Percentiles rank a stretch among this genome's conserved stretches.
phyloP scores from a whole-genome alignment of 106 monocot species.

The Posidonia australis region DNA sequence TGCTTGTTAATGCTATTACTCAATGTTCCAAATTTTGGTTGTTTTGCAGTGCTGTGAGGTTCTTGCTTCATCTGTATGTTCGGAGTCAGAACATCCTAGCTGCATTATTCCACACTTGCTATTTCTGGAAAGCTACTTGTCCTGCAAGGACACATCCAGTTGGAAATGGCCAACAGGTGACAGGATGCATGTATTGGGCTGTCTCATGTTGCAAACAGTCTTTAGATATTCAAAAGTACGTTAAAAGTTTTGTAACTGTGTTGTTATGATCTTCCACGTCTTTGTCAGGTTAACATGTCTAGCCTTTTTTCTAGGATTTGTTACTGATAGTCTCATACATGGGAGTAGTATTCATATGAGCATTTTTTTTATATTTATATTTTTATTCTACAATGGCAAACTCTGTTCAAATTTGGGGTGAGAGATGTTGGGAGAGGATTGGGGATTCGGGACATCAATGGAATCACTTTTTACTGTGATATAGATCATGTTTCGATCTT shows the following conservation, averaged over 20 bases:
- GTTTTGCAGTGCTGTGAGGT: slow-evolving; percentile 51
- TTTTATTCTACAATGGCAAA: too few species aligned
- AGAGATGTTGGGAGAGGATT: too few species aligned
- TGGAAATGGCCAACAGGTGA: slow-evolving; percentile 71
- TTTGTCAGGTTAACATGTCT: too few species aligned
- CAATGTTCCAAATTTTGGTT: neutral
- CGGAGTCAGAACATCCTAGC: slow-evolving; percentile 32
- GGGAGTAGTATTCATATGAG: too few species aligned
- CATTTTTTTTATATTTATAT: too few species aligned
- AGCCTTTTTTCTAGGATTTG: too few species aligned
- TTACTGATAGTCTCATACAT: too few species aligned
- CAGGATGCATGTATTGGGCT: slow-evolving; percentile 81
- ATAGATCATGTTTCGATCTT: too few species aligned
- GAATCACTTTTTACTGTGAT: too few species aligned
- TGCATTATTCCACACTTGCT: slow-evolving; percentile 60
- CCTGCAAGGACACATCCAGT: slow-evolving; percentile 27
- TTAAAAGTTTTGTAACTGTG: neutral
- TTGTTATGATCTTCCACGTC: too few species aligned
- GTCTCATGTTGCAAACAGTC: slow-evolving; percentile 82
- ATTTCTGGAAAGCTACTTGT: slow-evolving; percentile 64
- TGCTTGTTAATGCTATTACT: neutral
- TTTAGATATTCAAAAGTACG: slow-evolving; percentile 68
- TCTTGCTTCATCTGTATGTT: slow-evolving; percentile 49
- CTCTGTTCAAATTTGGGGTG: too few species aligned
- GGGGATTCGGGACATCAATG: too few species aligned